These are phyloP conservation scores for Austroboletus eburneus DNA, from an alignment of 768 basidiomycete genomes.

Conservation along the genomic window DNA sequence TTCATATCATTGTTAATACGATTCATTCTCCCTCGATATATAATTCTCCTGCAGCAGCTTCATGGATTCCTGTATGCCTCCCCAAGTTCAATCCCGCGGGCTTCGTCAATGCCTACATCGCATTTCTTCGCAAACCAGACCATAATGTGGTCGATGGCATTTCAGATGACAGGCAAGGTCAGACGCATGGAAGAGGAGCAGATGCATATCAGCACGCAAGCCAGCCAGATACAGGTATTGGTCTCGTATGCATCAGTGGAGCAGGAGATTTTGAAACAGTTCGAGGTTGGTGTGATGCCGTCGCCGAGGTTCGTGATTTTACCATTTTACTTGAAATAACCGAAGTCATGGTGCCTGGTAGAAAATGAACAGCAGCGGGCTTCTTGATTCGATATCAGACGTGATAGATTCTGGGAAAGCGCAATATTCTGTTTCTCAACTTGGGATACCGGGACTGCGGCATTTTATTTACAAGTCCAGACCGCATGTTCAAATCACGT, in stretches of 20 bases:
- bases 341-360: constrained; percentile 25
- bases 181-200: neutral
- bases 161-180: constrained; percentile 2
- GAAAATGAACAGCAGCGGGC: constrained; percentile 63
- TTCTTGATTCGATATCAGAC: constrained; percentile 45
- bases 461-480: constrained; percentile 97
- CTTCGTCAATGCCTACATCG: constrained; percentile 90
- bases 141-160: constrained; percentile 4
- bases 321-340: neutral
- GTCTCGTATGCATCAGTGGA: constrained; percentile 76
- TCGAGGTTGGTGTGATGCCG: constrained; percentile 67
- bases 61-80: constrained; percentile 94
- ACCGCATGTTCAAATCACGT: constrained; percentile 83
- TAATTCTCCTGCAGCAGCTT: constrained; percentile 75
- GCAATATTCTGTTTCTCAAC: constrained; percentile 64
- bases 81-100: constrained; percentile 89
- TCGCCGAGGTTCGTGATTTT: constrained; percentile 46
- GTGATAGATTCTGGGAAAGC: constrained; percentile 48
- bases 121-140: constrained; percentile 52
- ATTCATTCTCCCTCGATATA: constrained; percentile 76
- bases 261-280: constrained; percentile 85
- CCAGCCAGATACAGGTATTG: constrained; percentile 41
- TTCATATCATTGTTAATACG: constrained; percentile 91
- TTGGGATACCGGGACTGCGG: constrained; percentile 85
- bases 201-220: constrained; percentile 6